These are phyloP conservation scores for Fusarium anthophilum DNA, from an alignment of 2,329 filamentous ascomycete species.

Conservation along the genomic window DNA sequence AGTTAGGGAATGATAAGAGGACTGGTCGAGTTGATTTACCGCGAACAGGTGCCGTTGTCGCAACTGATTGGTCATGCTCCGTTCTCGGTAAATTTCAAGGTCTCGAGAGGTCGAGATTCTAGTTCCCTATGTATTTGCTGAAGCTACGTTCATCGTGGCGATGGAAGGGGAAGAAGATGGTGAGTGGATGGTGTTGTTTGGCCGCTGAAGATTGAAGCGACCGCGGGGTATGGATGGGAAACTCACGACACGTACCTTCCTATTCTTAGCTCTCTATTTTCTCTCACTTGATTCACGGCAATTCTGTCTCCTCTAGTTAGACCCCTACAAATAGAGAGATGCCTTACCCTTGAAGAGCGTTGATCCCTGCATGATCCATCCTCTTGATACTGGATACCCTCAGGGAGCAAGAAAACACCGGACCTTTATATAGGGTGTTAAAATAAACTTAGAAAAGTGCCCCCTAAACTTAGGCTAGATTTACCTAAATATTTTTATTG, in stretches of 20 bases:
- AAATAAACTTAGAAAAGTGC: too few species aligned
- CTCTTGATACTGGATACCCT: neutral
- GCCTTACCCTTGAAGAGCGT: neutral
- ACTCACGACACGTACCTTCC: neutral
- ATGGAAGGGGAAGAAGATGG: neutral
- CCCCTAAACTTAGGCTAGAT: too few species aligned
- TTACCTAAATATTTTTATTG: too few species aligned
- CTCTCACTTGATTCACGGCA: neutral
- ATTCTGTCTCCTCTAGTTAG: neutral
- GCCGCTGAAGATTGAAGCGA: neutral
- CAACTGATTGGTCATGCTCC: conserved; percentile 3
- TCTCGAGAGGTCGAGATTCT: conserved; percentile 2
- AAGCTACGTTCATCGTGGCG: neutral
- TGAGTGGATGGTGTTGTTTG: neutral
- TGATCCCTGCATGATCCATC: conserved; percentile 5
- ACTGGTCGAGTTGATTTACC: neutral
- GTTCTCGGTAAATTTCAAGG: neutral
- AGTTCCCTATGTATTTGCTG: neutral
- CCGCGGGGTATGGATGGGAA: neutral
- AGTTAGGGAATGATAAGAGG: neutral
- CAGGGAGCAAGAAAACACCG: too few species aligned
- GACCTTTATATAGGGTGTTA: too few species aligned
- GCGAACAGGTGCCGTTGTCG: neutral
- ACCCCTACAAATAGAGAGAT: neutral
- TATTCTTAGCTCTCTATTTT: neutral